Evolutionary conservation across 768 basidiomycete genomes (phyloP), one percentile per base, ranked within the genome.

Genomic region (Naematelia aurantialba): DNA sequence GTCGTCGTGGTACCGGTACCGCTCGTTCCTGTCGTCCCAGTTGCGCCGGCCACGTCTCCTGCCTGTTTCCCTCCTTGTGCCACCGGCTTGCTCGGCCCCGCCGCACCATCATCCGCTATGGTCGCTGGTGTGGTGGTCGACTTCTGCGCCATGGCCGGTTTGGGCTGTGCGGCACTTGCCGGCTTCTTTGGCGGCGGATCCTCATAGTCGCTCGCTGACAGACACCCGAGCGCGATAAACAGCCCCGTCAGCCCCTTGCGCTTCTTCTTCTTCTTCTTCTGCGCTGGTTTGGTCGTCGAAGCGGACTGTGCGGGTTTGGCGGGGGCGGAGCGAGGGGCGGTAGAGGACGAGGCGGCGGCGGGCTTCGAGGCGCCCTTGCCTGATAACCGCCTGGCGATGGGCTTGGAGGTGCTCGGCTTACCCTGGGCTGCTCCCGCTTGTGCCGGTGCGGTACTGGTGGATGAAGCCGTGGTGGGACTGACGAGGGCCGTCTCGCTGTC

Each of bases 171-270:
- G 0, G 19, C 50, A 34, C 51, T 47, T 24, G 44, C 39, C 11
- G 53, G 42, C 44, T 60, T 59, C 21, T 55, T 53, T 5, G 50
- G 46, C 13, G 31, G 48, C 47, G 70, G 66, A 50, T 74, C 73
- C 48, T 74, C 73, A 53, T 70, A 70, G 27, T 70, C 70, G 48
- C 54, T 58, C n/a, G 70, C 70, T 4, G 66, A 68, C 12, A 72
- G 47, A 57, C 73, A 72, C 56, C 70, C 70, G 3, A 74, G 56
- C 22, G 70, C 62, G 27, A 67, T 46, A n/a, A 74, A 60, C 24
- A 74, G 63, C 1, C 60, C 66, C 5, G 68, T 62, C 8, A 74
- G 56, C 24, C 73, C 73, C 25, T 59, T 62, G 48, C 64, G 59
- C 57, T 63, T 71, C 58, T 61, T 55, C 57, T 68, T 70, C 57